These are phyloP conservation scores for Castanea sativa DNA, from an alignment of 306 rosid genomes.

Conservation along the genomic window DNA sequence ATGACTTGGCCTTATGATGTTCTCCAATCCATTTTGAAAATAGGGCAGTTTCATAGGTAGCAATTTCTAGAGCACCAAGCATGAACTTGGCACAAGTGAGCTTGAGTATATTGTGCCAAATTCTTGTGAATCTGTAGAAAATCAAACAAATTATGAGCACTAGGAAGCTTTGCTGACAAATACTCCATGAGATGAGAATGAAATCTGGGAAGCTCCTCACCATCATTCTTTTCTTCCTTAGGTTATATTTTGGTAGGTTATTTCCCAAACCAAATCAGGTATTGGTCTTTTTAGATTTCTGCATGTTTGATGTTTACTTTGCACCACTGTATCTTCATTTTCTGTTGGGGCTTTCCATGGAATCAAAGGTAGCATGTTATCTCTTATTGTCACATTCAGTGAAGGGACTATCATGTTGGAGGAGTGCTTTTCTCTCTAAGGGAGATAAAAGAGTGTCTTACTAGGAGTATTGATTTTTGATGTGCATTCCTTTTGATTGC, in stretches of 20 bases:
- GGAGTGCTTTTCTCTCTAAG: neutral
- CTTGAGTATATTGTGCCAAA: neutral
- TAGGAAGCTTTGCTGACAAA: neutral
- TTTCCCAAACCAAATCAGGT: neutral
- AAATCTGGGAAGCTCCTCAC: neutral
- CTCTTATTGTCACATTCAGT: neutral
- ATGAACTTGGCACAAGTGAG: neutral
- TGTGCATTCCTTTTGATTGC: neutral
- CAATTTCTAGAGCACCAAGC: neutral
- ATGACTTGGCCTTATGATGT: neutral
- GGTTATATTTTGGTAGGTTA: neutral
- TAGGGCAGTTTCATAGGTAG: neutral
- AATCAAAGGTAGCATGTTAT: neutral
- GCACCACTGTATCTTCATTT: neutral
- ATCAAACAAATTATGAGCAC: neutral
- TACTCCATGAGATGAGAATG: neutral
- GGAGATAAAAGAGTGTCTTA: neutral
- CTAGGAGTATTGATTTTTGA: neutral
- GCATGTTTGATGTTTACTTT: neutral
- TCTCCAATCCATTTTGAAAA: neutral
- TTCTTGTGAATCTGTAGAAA: neutral
- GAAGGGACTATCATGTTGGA: neutral
- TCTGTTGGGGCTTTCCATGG: neutral
- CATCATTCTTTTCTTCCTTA: neutral
- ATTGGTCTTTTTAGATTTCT: neutral